These are phyloP conservation scores for Leccinellum albellum DNA, from an alignment of 768 basidiomycete species.

Conservation along the genomic window DNA sequence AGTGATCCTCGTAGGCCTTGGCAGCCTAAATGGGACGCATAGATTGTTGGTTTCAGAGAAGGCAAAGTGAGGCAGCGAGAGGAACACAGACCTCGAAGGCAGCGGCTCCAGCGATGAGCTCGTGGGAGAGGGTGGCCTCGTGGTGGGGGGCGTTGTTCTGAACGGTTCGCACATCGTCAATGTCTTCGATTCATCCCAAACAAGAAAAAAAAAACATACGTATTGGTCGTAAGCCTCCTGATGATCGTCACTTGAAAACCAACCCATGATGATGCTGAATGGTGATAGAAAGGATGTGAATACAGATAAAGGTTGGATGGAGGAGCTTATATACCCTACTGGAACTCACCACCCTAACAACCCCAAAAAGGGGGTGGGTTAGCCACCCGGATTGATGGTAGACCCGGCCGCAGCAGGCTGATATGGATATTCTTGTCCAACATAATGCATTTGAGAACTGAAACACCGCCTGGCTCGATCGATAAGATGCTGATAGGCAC, in stretches of 20 bases:
- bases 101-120: slow-evolving; percentile 13
- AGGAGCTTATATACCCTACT: slow-evolving; percentile 19
- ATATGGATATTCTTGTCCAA: slow-evolving; percentile 11
- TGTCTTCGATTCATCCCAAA: background rate
- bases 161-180: background rate
- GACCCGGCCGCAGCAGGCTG: background rate
- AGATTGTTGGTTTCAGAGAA: background rate
- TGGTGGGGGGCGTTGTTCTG: slow-evolving; percentile 9
- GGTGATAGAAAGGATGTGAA: background rate
- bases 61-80: background rate
- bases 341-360: slow-evolving; percentile 11
- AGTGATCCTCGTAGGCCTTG: slow-evolving; percentile 22
- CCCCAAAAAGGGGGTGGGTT: slow-evolving; percentile 7
- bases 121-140: slow-evolving; percentile 13
- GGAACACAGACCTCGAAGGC: slow-evolving; percentile 16
- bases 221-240: background rate
- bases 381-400: background rate
- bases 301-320: background rate
- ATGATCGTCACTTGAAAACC: background rate
- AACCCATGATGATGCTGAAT: slow-evolving; percentile 12
- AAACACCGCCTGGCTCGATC: slow-evolving; percentile 12
- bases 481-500: slow-evolving; percentile 23
- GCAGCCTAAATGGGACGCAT: slow-evolving; percentile 4
- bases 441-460: slow-evolving; percentile 3
- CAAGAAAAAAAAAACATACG: background rate